Evolutionary conservation across 164 flowering plant species (phyloP).

Genomic region (Piper betle): DNA sequence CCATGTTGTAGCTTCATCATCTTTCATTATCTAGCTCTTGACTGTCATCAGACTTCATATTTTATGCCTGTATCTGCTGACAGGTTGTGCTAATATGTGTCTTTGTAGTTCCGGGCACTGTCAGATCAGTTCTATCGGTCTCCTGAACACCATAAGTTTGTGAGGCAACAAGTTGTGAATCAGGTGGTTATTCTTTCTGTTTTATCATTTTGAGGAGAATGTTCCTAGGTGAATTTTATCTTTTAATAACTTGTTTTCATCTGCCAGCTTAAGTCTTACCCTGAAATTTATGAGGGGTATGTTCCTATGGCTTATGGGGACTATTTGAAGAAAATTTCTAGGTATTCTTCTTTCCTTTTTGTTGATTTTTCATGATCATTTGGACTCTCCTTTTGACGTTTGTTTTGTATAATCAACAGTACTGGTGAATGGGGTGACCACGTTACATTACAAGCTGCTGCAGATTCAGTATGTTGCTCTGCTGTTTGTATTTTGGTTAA

Average conservation of each 20-base stretch:
- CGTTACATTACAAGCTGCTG: slow-evolving; percentile 81
- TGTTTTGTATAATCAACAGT: slow-evolving; percentile 24
- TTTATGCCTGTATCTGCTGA: not conserved
- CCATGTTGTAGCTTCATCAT: too few species aligned
- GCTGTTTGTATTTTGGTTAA: too few species aligned
- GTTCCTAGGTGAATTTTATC: not conserved
- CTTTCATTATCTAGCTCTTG: not conserved
- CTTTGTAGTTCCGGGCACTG: slow-evolving; percentile 69
- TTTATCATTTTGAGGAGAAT: not conserved
- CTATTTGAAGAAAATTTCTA: slow-evolving; percentile 74
- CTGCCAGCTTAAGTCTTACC: slow-evolving; percentile 47
- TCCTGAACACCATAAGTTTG: slow-evolving; percentile 68
- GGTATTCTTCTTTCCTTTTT: slow-evolving; percentile 25
- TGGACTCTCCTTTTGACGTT: not conserved
- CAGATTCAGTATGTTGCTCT: slow-evolving; percentile 56
- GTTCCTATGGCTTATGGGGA: slow-evolving; percentile 82
- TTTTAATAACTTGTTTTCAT: not conserved
- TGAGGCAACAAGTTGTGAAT: slow-evolving; percentile 54
- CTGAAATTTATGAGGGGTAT: slow-evolving; percentile 65
- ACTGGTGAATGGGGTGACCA: slow-evolving; percentile 98
- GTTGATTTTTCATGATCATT: not conserved
- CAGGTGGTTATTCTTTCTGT: slow-evolving; percentile 37
- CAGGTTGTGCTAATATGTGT: not conserved
- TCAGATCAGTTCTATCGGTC: slow-evolving; percentile 93
- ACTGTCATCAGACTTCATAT: not conserved